Evolutionary conservation across 306 rosid genomes (phyloP), one percentile per base, ranked within the genome.

Genomic region (Gynostemma pentaphyllum): DNA sequence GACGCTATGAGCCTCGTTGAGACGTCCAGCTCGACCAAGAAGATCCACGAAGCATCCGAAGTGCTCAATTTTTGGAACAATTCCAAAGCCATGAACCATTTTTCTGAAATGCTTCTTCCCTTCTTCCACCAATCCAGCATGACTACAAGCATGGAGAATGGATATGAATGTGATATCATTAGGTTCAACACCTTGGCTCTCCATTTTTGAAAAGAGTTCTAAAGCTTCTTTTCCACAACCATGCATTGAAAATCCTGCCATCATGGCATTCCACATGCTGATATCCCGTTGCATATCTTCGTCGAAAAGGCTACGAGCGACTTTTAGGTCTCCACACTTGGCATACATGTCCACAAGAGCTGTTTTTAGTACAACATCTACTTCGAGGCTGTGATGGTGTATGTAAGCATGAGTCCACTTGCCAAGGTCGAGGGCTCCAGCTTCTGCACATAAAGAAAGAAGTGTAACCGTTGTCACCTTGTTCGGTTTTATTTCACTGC

Each of bases 21-120:
- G 88, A 45, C 32, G 32, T 49, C 83, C 83, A 8, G 83, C 80
- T 76, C 95, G 73, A 40, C 86, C 91, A 8, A 84, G 76, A 75
- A 82, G 79, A 75, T 87, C 91, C 62, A 80, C 88, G 81, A 82
- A 72, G 71, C 86, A 87, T 11, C 85, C 91, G 45, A 78, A 87
- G 61, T 82, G 91, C 66, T 84, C 83, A 54, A 80, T 51, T 36
- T 78, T 80, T 4, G 91, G 88, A n/a, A 68, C 75, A 47, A 84
- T 67, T 9, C 81, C 70, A 59, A 63, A 78, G 32, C 41, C 60
- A 56, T 47, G 57, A 68, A 72, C 72, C 86, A 87, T 80, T 70
- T 54, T 74, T 34, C 70, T 52, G 28, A 87, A 87, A 44, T 75
- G 42, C 42, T 23, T 67, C 72, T 68, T 80, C 59, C 90, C 88